Evolutionary conservation across 805 yeast species (phyloP), one percentile per base, ranked within the genome.

Genomic region (Saturnispora gosingensis): DNA sequence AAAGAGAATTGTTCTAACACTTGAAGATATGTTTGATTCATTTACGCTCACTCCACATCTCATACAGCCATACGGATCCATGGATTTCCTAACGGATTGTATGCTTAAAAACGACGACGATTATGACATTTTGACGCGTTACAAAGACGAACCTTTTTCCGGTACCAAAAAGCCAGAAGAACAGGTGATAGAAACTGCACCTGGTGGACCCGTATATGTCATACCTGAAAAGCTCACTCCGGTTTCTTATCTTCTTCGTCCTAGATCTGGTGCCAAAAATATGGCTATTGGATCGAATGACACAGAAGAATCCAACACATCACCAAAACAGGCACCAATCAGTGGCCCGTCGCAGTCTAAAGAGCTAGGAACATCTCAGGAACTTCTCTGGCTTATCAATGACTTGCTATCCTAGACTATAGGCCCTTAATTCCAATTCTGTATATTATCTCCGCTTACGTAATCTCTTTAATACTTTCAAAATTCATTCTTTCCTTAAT

Each of bases 21-120:
- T 80, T 53, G 88, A 83, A 56, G 93, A 86, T 61, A 59, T 85
- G 60, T 73, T 73, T 61, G 83, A 84, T 55, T 75, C 90, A 0
- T 69, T 85, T 22, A 78, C 72, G 48, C 72, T 82, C 56, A 74
- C 76, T 44, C 93, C 93, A 1, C 83, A 80, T 63, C 63, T 84
- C 46, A 72, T 83, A 5, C 89, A 85, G 57, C 83, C 86, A 3
- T 72, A 77, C 55, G 88, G 88, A 6, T 78, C 88, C 2, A 66
- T 72, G 39, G 70, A 74, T 43, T 68, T 81, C 48, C 64, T 85
- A 18, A 65, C 77, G 9, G 68, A 71, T 47, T 74, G 73, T 3
- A 72, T 74, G 62, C 62, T 83, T 24, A 69, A 73, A 35, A 83
- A 84, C 63, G 90, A 84, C 60, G 85, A 74, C 53, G 72, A 68